Evolutionary conservation across 345 rosid species (phyloP).

Genomic region (Bruguiera parviflora): DNA sequence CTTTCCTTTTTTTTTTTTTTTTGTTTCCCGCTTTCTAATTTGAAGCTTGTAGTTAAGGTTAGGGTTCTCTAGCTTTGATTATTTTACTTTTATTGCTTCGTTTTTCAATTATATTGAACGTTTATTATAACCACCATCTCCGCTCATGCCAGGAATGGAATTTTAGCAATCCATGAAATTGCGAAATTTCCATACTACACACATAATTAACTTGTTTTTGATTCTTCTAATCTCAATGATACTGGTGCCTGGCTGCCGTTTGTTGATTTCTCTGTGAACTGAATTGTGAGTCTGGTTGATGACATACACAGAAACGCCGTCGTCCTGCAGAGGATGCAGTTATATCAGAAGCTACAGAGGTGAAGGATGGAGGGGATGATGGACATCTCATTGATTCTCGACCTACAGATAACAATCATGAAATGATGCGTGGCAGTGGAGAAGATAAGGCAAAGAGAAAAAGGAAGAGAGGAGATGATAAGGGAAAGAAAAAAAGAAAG

Average conservation of each 20-base stretch:
- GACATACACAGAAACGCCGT: conserved; percentile 17
- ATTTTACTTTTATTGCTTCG: neutral
- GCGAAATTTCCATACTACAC: too few species aligned
- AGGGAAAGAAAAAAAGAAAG: conserved; percentile 67
- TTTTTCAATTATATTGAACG: too few species aligned
- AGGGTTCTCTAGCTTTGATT: neutral
- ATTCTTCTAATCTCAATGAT: too few species aligned
- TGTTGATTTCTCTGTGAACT: too few species aligned
- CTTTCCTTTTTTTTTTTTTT: neutral
- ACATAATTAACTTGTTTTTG: too few species aligned
- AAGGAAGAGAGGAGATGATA: conserved; percentile 11
- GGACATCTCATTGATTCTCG: neutral
- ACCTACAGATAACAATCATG: too few species aligned
- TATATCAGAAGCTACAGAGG: conserved; percentile 12
- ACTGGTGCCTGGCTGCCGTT: too few species aligned
- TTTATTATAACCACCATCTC: too few species aligned
- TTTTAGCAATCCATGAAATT: too few species aligned
- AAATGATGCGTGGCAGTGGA: too few species aligned
- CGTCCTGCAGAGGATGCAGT: conserved; percentile 13
- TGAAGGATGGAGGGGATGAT: conserved; percentile 21
- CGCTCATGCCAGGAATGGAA: too few species aligned
- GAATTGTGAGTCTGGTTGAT: too few species aligned
- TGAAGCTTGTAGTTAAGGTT: neutral
- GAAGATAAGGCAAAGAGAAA: neutral
- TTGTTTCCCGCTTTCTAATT: neutral